phyloP scores from a whole-genome alignment of 441 rosid species.

The Bocquillonia castaneifolia region DNA sequence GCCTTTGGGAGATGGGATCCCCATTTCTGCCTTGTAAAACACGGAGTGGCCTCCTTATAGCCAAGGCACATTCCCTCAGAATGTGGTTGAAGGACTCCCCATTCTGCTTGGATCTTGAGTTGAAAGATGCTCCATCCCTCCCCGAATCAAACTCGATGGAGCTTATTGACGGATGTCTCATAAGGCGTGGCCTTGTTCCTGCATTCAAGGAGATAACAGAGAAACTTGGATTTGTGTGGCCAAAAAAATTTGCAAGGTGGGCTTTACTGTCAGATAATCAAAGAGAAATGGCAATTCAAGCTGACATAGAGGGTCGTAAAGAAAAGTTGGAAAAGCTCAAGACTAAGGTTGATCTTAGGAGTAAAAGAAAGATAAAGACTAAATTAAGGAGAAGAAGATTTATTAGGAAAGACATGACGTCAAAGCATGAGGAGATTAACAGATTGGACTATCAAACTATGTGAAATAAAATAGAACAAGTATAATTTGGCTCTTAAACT shows the following conservation, averaged over 20 bases:
- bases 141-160: conserved; percentile 76
- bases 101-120: conserved; percentile 86
- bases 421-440: conserved; percentile 15
- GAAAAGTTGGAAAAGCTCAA: conserved; percentile 60
- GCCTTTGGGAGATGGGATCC: conserved; percentile 98
- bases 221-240: conserved; percentile 73
- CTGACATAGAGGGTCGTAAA: conserved; percentile 62
- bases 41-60: conserved; percentile 76
- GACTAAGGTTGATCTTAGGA: conserved; percentile 30
- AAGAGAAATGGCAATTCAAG: conserved; percentile 66
- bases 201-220: conserved; percentile 82
- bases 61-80: conserved; percentile 86
- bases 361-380: conserved; percentile 17
- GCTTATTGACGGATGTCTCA: conserved; percentile 74
- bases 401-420: conserved; percentile 21
- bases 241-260: conserved; percentile 77
- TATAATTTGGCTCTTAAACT: too few species aligned
- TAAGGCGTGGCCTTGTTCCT: conserved; percentile 84
- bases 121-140: conserved; percentile 60
- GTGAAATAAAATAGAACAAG: conserved; percentile 4
- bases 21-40: conserved; percentile 87
- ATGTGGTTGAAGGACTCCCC: conserved; percentile 99
- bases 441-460: conserved; percentile 13
- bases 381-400: conserved; percentile 31
- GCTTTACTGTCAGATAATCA: conserved; percentile 68